phyloP scores from a whole-genome alignment of 108 stramenopile species.

The Fistulifera pelliculosa region DNA sequence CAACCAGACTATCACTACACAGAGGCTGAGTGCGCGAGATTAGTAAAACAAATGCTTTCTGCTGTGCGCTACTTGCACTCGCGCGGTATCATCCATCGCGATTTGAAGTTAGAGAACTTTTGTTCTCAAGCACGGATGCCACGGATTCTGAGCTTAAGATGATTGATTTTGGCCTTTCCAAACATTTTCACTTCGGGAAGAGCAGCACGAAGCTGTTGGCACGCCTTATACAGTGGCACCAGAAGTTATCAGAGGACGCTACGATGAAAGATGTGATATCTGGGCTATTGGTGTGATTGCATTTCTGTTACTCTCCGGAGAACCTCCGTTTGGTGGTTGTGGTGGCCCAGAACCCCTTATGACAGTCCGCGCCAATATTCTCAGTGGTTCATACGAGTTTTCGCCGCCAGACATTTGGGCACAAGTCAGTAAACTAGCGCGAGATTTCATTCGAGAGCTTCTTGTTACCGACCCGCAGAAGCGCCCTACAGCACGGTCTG shows the following conservation, averaged over 20 bases:
- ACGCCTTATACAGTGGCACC: conserved; percentile 87
- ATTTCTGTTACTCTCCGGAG: conserved; percentile 70
- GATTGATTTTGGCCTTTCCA: conserved; percentile 95
- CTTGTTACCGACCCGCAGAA: conserved; percentile 77
- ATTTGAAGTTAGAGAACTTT: conserved; percentile 83
- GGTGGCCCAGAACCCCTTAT: conserved; percentile 76
- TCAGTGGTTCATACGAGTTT: conserved; percentile 48
- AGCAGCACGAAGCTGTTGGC: conserved; percentile 80
- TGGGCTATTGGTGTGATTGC: conserved; percentile 86
- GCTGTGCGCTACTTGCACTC: conserved; percentile 89
- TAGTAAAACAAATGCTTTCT: conserved; percentile 87
- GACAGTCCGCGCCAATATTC: conserved; percentile 69
- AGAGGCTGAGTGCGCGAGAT: conserved; percentile 76
- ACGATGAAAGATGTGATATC: conserved; percentile 83
- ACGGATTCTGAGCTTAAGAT: conserved; percentile 81
- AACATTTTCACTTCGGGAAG: conserved; percentile 86
- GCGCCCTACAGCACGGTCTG: conserved; percentile 80
- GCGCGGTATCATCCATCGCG: conserved; percentile 84
- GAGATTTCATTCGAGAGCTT: conserved; percentile 74
- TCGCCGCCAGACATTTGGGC: conserved; percentile 73
- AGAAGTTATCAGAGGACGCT: conserved; percentile 75
- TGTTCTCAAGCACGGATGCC: conserved; percentile 54
- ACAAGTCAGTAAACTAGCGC: conserved; percentile 65
- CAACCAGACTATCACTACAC: conserved; percentile 89
- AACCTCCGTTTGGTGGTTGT: conserved; percentile 82